Percentiles rank a stretch among this genome's conserved stretches.
phyloP scores from a whole-genome alignment of 2,329 filamentous ascomycete species.

The Epichloe amarillans region DNA sequence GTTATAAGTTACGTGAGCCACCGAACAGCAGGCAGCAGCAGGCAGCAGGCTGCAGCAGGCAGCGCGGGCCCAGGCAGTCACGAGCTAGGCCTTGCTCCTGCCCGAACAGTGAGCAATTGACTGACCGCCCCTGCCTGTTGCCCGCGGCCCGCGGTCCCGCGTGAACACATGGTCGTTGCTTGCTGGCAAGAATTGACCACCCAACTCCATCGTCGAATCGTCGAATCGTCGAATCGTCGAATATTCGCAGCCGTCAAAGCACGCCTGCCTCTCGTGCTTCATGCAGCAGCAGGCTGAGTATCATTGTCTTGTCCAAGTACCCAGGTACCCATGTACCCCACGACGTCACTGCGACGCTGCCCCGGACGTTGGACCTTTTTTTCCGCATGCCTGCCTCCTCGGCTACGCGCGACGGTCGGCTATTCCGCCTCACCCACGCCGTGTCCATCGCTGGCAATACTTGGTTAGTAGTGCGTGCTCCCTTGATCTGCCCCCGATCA shows the following conservation, averaged over 20 bases:
- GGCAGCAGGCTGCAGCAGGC: no score
- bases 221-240: no score
- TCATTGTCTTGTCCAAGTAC: neutral
- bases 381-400: slow-evolving; percentile 1
- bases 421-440: neutral
- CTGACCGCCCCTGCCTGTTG: neutral
- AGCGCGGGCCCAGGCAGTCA: neutral
- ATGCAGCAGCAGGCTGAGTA: neutral
- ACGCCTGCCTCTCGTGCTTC: neutral
- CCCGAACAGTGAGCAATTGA: neutral
- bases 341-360: neutral
- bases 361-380: neutral
- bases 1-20: no score
- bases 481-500: neutral
- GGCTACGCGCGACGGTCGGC: slow-evolving; percentile 3
- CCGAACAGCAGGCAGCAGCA: no score
- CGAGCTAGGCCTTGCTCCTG: neutral
- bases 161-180: neutral
- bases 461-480: neutral
- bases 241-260: neutral
- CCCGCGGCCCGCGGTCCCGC: neutral
- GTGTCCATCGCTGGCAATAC: neutral
- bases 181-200: neutral
- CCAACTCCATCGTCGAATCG: neutral
- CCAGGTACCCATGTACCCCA: neutral